A percentile compares a stretch with the other conserved stretches of the same genome.
Evolutionary conservation across 1,139 yeast species (phyloP).

Genomic region (Magnusiomyces suaveolens): DNA sequence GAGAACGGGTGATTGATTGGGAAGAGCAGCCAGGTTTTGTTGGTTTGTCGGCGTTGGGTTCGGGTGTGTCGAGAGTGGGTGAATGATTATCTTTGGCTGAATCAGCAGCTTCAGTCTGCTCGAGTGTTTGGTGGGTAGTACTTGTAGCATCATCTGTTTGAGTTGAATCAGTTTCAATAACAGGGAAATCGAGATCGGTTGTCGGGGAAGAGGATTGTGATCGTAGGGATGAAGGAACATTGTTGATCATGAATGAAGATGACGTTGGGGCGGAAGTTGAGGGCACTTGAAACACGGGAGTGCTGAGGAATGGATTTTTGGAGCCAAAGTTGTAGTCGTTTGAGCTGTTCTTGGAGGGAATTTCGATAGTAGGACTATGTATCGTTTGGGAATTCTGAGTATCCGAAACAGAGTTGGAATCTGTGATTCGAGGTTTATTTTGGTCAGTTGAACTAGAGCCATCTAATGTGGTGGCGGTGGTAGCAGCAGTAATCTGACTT

Average conservation of each 20-base stretch:
- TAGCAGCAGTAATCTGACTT: not conserved
- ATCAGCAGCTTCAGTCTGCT: not conserved
- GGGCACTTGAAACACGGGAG: not conserved
- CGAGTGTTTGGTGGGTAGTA: not conserved
- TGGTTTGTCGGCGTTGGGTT: too few relatives aligned
- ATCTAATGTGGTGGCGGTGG: not conserved
- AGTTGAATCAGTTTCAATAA: constrained; percentile 3
- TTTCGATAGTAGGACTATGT: not conserved
- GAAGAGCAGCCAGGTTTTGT: not conserved
- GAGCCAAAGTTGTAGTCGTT: not conserved
- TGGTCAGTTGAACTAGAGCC: too few relatives aligned
- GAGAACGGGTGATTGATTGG: constrained; percentile 8
- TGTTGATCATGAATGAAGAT: constrained; percentile 4
- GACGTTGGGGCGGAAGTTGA: constrained; percentile 8
- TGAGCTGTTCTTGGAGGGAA: not conserved
- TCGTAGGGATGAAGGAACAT: not conserved
- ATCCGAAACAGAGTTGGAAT: not conserved
- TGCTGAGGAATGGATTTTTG: not conserved
- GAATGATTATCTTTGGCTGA: not conserved
- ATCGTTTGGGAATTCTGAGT: not conserved
- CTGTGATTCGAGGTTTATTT: not conserved
- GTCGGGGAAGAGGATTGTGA: constrained; percentile 8
- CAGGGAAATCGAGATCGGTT: constrained; percentile 8
- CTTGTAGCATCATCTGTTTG: not conserved
- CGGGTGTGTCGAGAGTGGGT: not conserved